Evolutionary conservation across 129 eudicot genomes (phyloP).

Genomic region (Calendula officinalis): DNA sequence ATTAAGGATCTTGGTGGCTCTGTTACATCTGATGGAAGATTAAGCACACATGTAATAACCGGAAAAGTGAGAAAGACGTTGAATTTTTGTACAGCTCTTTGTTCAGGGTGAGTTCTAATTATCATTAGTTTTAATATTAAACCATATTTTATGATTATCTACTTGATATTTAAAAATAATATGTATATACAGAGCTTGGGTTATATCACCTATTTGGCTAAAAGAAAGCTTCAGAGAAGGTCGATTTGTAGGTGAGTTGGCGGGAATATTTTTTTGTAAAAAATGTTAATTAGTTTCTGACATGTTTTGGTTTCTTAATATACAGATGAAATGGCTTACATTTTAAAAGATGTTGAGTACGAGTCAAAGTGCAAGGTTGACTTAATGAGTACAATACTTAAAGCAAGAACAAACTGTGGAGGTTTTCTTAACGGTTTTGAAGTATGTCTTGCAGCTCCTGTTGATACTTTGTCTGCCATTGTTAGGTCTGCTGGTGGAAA

Average conservation of each 20-base stretch:
- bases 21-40: constrained; percentile 66
- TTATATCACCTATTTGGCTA: constrained; percentile 79
- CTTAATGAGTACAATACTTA: constrained; percentile 54
- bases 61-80: constrained; percentile 85
- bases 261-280: not conserved
- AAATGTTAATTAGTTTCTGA: not conserved
- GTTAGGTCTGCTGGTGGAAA: constrained; percentile 83
- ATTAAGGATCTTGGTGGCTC: constrained; percentile 77
- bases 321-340: constrained; percentile 76
- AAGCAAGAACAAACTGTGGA: constrained; percentile 52
- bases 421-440: constrained; percentile 66
- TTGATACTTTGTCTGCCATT: constrained; percentile 56
- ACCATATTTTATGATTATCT: not conserved
- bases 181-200: constrained; percentile 64
- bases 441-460: constrained; percentile 64
- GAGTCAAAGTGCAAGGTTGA: constrained; percentile 51
- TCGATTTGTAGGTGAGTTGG: constrained; percentile 67
- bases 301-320: not conserved
- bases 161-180: not conserved
- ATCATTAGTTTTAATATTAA: not conserved
- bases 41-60: constrained; percentile 78
- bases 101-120: constrained; percentile 72
- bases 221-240: constrained; percentile 76
- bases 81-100: constrained; percentile 88
- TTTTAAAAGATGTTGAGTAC: constrained; percentile 68